phyloP scores from a whole-genome alignment of 345 rosid genomes.

The Salix koriyanagi region DNA sequence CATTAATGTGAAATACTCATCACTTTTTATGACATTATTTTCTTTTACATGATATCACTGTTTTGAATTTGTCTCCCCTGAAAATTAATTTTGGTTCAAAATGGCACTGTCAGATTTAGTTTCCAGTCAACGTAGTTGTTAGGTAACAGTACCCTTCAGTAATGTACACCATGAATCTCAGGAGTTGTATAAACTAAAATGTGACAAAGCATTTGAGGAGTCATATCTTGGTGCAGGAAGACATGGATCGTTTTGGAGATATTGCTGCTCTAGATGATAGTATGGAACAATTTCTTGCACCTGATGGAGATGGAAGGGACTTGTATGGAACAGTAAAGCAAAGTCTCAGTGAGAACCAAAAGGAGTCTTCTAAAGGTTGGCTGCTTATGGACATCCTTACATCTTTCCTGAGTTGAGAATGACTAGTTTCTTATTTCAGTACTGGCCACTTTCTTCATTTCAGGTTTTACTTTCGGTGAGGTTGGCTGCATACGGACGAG shows the following conservation, averaged over 20 bases:
- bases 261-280: conserved; percentile 52
- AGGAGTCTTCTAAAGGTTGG: conserved; percentile 50
- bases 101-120: background rate
- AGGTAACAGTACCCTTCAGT: background rate
- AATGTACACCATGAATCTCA: background rate
- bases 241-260: conserved; percentile 52
- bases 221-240: conserved; percentile 44
- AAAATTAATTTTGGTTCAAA: no score
- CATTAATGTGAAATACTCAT: no score
- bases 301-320: conserved; percentile 48
- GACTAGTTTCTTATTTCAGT: background rate
- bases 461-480: conserved; percentile 59
- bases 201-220: conserved; percentile 9
- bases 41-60: no score
- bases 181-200: background rate
- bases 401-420: background rate
- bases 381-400: background rate
- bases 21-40: no score
- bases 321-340: conserved; percentile 44
- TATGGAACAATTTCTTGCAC: conserved; percentile 52
- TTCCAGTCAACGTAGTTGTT: background rate
- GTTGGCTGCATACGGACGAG: conserved; percentile 55
- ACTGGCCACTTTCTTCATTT: conserved; percentile 7
- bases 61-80: no score
- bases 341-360: conserved; percentile 38